Base-by-base conservation (phyloP, 2,329 filamentous ascomycete species). In the Acrodontium crateriforme region DNA sequence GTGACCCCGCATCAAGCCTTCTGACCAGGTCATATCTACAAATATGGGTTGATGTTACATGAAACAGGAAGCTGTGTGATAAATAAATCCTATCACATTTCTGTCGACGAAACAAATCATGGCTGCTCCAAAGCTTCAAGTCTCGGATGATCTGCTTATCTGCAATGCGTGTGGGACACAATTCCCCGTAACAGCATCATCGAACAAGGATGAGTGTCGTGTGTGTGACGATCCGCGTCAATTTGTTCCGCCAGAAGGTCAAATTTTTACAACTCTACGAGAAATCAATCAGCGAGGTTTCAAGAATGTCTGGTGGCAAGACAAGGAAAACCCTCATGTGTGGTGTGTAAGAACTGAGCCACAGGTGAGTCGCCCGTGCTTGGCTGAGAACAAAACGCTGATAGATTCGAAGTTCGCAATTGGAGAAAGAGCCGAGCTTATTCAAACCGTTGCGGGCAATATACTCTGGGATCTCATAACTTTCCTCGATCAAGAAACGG, bases 381-480 rank as follows among this genome's bases (percentile, higher is more conserved):
- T 7, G n/a, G 9, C 6, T 28, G 11, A 12, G 9, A 16, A n/a
- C 16, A 16, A 22, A 7, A 1, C 3, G 17, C 6, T 10, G n/a
- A n/a, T n/a, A n/a, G n/a, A n/a, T n/a, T 6, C 12, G 10, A n/a
- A 36, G 36, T 40, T 82, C 32, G 79, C 62, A 28, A 85, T 87
- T 36, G 79, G 79, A 1, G 72, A 87, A 51, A 66, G 79, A 18
- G 74, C 74, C 12, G 63, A 82, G 24, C 57, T 87, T 3, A 57
- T 84, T 8, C 61, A 63, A 27, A 79, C 76, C 0, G 58, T 67
- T 0, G 35, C 52, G 0, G 78, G 79, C 1, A 84, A 84, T 47
- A 52, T 87, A 2, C 66, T 87, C 3, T 89, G 80, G 80, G 80
- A 87, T 52, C 71, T 77, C 33, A 59, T 87, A 29, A 65, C 77